Percentiles rank a stretch among this genome's conserved stretches.
These are phyloP conservation scores for Mimosa bimucronata DNA, from an alignment of 306 rosid species.

Conservation along the genomic window DNA sequence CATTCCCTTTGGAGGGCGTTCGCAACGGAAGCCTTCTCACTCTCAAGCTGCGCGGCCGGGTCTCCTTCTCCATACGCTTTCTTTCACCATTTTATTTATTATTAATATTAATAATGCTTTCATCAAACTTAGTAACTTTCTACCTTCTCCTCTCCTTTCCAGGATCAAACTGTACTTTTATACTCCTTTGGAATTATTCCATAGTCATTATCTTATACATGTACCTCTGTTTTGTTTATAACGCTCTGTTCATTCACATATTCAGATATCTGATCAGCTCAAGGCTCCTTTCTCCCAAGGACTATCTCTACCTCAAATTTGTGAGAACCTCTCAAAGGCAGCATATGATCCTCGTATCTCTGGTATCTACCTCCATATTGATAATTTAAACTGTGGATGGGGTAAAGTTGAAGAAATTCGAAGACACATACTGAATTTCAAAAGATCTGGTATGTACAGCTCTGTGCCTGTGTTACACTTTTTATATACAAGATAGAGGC, in stretches of 20 bases:
- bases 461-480: conserved; percentile 11
- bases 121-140: not conserved
- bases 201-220: not conserved
- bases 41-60: conserved; percentile 93
- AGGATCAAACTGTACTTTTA: not conserved
- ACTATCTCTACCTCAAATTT: conserved; percentile 85
- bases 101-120: no score
- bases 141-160: not conserved
- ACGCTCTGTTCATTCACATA: conserved; percentile 24
- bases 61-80: no score
- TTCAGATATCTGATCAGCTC: conserved; percentile 89
- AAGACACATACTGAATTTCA: conserved; percentile 84
- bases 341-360: conserved; percentile 89
- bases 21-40: conserved; percentile 88
- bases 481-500: conserved; percentile 16
- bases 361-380: conserved; percentile 86
- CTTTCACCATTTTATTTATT: not conserved
- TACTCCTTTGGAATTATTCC: not conserved
- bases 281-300: conserved; percentile 82
- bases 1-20: conserved; percentile 88
- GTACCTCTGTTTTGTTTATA: conserved; percentile 29
- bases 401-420: conserved; percentile 95
- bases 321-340: conserved; percentile 90
- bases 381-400: conserved; percentile 85
- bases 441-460: conserved; percentile 72